Percentiles rank a stretch among this genome's conserved stretches.
phyloP scores from a whole-genome alignment of 331 rosid genomes.

The Erythrophleum ivorense region DNA sequence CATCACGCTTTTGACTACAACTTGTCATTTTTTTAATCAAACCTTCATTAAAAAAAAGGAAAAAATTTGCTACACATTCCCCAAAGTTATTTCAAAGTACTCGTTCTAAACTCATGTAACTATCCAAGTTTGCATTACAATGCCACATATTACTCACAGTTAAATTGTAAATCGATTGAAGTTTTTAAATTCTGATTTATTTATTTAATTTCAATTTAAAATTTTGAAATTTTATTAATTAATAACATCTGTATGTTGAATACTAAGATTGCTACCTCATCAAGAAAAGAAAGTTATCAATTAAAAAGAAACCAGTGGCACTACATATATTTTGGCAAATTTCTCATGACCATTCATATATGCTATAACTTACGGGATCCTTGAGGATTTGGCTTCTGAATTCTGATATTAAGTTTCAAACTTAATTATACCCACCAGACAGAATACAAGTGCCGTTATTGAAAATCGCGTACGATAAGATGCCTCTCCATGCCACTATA shows the following conservation, averaged over 20 bases:
- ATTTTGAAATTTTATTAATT: no score
- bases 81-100: background rate
- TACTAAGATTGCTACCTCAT: no score
- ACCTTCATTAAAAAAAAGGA: background rate
- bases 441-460: background rate
- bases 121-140: background rate
- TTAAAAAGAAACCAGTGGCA: no score
- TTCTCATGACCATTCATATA: no score
- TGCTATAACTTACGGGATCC: background rate
- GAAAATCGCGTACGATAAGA: background rate
- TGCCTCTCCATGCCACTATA: no score
- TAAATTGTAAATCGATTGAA: no score
- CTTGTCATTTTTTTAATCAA: background rate
- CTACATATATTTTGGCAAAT: no score
- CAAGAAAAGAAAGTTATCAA: no score
- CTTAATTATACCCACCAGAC: background rate
- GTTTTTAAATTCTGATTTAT: no score
- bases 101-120: background rate
- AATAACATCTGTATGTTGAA: no score
- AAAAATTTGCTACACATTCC: background rate
- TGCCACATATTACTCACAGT: no score
- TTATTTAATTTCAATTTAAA: no score
- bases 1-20: background rate
- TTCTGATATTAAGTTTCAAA: background rate
- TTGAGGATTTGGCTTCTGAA: background rate